Evolutionary conservation across 192 early-diverging fungal genomes (phyloP).

Genomic region (Dimargaris xerosporica): DNA sequence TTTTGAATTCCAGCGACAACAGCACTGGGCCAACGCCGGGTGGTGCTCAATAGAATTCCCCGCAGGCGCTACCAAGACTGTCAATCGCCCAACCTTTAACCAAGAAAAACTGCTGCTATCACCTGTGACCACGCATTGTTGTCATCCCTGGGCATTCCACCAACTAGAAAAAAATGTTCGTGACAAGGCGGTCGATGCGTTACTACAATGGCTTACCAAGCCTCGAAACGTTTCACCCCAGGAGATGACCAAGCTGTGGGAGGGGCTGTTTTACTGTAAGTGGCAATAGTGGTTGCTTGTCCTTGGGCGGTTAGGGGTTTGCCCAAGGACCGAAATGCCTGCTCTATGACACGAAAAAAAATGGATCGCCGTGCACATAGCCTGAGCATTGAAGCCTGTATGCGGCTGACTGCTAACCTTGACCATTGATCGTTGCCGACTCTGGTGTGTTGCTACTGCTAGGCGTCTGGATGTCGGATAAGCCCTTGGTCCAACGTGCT

Average conservation of each 20-base stretch:
- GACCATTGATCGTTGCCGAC: too few relatives aligned
- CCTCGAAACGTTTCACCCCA: constrained; percentile 36
- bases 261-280: constrained; percentile 85
- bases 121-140: neutral
- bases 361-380: too few relatives aligned
- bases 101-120: neutral
- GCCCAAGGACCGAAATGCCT: too few relatives aligned
- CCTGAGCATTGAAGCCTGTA: too few relatives aligned
- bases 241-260: constrained; percentile 76
- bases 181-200: constrained; percentile 50
- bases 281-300: neutral
- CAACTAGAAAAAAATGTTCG: constrained; percentile 50
- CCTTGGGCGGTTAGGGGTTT: too few relatives aligned
- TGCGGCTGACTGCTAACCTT: too few relatives aligned
- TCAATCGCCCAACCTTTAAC: too few relatives aligned
- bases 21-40: too few relatives aligned
- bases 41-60: too few relatives aligned
- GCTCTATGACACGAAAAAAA: too few relatives aligned
- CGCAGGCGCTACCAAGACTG: too few relatives aligned
- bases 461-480: constrained; percentile 97
- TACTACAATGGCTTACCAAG: constrained; percentile 35
- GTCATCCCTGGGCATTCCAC: neutral
- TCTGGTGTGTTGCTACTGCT: neutral
- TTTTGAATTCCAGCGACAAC: too few relatives aligned
- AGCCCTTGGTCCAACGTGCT: constrained; percentile 78